Percentiles rank a stretch among this genome's conserved stretches.
Conservation (phyloP, 345 rosid species). For the Citrus inodora region DNA sequence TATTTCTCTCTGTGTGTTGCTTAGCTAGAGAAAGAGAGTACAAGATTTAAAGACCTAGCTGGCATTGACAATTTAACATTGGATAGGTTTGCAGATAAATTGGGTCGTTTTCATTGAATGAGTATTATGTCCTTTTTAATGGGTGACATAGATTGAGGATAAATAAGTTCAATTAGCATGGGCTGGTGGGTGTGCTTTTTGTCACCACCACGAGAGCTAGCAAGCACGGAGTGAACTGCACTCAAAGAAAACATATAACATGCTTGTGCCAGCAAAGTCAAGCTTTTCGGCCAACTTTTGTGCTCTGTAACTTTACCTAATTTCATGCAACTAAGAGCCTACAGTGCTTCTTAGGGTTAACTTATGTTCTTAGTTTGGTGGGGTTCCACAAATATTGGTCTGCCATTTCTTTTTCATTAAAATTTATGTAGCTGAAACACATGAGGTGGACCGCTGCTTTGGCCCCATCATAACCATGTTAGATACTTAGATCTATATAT, state of each 20-base stretch:
- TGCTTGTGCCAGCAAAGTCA: slow-evolving; percentile 73
- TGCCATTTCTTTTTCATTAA: slow-evolving; percentile 16
- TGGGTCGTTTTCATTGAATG: neutral
- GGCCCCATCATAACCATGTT: slow-evolving; percentile 28
- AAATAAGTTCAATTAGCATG: neutral
- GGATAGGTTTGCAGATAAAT: neutral
- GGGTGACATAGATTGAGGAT: neutral
- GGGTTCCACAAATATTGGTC: slow-evolving; percentile 26
- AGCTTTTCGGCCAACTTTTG: slow-evolving; percentile 71
- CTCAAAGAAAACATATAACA: slow-evolving; percentile 66
- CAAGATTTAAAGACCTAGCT: neutral
- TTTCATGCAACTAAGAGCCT: slow-evolving; percentile 30
- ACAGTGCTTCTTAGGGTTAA: slow-evolving; percentile 4
- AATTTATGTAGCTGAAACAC: slow-evolving; percentile 9
- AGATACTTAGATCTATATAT: too few relatives aligned
- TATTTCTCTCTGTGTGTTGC: neutral
- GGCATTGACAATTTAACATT: neutral
- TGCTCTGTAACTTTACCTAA: slow-evolving; percentile 22
- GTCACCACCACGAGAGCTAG: slow-evolving; percentile 23
- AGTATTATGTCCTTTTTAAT: neutral
- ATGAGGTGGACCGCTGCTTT: slow-evolving; percentile 11
- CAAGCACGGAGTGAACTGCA: slow-evolving; percentile 66
- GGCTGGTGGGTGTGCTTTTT: slow-evolving; percentile 19
- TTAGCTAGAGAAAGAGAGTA: neutral
- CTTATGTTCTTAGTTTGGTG: slow-evolving; percentile 17